Evolutionary conservation across 1,139 yeast genomes (phyloP), one percentile per base, ranked within the genome.

Genomic region (Scheffersomyces lignicola): DNA sequence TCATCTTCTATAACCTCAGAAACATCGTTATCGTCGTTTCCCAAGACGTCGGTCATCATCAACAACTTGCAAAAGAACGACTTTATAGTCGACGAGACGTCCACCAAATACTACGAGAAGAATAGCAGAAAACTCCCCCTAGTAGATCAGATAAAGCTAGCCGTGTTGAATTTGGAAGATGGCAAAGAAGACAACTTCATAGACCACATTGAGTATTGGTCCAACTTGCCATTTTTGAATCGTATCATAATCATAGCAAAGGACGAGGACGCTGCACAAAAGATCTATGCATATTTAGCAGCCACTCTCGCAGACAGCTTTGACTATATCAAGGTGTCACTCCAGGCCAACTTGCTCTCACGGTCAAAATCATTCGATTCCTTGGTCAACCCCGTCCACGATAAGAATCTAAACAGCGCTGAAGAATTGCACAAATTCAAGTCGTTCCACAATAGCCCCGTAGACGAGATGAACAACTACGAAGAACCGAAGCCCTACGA

Each of bases 291-390:
- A 1, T 50, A 44, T 35, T 47, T 73, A 22, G 31, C 39, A n/a
- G 11, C 10, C 7, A 20, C 24, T 7, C 33, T 42, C 12, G n/a
- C 31, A 4, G 30, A 43, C 20, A 29, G 39, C 3, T 37, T 33
- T 10, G 38, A 38, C 3, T 48, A 51, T 12, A 46, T 62, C 7
- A 66, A 62, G 36, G 45, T 73, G 7, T 54, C 67, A 11, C 50
- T 72, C 16, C 75, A 69, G 40, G 75, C 70, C 39, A 67, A 73
- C 37, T 56, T 73, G 17, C 49, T 69, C 27, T 58, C 56, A 18
- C 50, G 69, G 38, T 66, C 73, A 27, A 65, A 58, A 39, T 69
- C 74, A 27, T 54, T 55, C 34, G 76, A 67, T 37, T 52, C 52
- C 24, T 48, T 47, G 29, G 34, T 44, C n/a, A 38, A 43, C 7